These are phyloP conservation scores for Ganoderma boninense DNA, from an alignment of 1,284 basidiomycete genomes.

Conservation along the genomic window DNA sequence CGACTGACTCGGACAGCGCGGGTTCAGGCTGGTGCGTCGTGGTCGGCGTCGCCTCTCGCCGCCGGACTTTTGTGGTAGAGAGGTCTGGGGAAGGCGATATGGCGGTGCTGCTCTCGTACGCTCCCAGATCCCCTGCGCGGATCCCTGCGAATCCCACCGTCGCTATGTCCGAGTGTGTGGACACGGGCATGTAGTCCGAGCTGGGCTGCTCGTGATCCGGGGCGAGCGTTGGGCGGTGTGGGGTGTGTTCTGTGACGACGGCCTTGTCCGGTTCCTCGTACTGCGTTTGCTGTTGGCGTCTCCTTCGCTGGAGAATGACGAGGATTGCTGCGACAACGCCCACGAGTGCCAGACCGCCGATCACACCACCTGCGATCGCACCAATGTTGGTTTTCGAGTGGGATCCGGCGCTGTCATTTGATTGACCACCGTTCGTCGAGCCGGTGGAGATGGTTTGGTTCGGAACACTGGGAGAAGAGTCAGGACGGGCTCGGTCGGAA, in stretches of 20 bases:
- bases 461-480: conserved; percentile 21
- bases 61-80: conserved; percentile 20
- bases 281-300: background rate
- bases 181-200: background rate
- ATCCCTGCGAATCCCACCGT: conserved; percentile 10
- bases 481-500: background rate
- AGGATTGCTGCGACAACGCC: conserved; percentile 10
- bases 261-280: background rate
- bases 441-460: conserved; percentile 27
- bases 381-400: conserved; percentile 10
- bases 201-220: conserved; percentile 12
- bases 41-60: conserved; percentile 18
- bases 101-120: background rate
- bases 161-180: conserved; percentile 1
- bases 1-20: conserved; percentile 18
- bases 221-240: conserved; percentile 14
- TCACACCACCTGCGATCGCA: conserved; percentile 31
- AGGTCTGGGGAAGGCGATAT: background rate
- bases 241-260: conserved; percentile 9
- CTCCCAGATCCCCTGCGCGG: background rate
- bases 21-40: conserved; percentile 1
- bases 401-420: background rate
- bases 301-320: conserved; percentile 20
- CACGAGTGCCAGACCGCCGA: conserved; percentile 25
- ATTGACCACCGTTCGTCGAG: background rate